phyloP scores from a whole-genome alignment of 495 filamentous ascomycete genomes.

The Rhizodiscina lignyota region DNA sequence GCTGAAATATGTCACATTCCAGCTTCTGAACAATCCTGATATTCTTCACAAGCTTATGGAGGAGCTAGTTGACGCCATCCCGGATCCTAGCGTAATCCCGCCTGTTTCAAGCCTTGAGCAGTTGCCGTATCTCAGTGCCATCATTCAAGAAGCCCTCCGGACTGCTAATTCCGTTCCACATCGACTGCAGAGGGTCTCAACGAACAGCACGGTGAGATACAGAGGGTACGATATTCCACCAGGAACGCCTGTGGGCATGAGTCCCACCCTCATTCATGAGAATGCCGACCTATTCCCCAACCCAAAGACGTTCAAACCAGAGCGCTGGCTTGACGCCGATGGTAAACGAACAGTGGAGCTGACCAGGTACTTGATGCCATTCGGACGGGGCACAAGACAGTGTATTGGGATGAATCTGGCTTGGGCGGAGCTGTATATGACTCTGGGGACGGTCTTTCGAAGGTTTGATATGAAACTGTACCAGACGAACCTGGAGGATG shows the following conservation, averaged over 20 bases:
- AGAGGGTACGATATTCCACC: neutral
- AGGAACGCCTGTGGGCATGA: conserved; percentile 1
- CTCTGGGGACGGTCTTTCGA: neutral
- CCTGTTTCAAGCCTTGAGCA: neutral
- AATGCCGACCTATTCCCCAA: conserved; percentile 1
- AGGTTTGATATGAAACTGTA: conserved; percentile 1
- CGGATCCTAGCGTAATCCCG: neutral
- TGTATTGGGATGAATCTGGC: conserved; percentile 1
- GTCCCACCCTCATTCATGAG: neutral
- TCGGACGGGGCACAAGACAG: neutral
- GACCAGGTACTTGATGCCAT: neutral
- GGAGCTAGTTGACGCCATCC: conserved; percentile 9
- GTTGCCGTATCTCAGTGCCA: neutral
- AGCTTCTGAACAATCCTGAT: conserved; percentile 11
- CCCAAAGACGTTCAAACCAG: conserved; percentile 1
- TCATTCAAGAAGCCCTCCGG: neutral
- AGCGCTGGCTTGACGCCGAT: conserved; percentile 3
- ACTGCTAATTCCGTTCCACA: neutral
- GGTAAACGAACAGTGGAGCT: neutral
- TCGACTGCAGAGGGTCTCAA: neutral
- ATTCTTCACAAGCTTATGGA: conserved; percentile 7
- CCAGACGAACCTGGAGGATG: neutral
- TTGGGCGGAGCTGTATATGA: neutral
- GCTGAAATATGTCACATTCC: conserved; percentile 24
- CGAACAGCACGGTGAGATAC: no score